Evolutionary conservation across 140 eudicot genomes (phyloP).

Genomic region (Flaveria floridana): DNA sequence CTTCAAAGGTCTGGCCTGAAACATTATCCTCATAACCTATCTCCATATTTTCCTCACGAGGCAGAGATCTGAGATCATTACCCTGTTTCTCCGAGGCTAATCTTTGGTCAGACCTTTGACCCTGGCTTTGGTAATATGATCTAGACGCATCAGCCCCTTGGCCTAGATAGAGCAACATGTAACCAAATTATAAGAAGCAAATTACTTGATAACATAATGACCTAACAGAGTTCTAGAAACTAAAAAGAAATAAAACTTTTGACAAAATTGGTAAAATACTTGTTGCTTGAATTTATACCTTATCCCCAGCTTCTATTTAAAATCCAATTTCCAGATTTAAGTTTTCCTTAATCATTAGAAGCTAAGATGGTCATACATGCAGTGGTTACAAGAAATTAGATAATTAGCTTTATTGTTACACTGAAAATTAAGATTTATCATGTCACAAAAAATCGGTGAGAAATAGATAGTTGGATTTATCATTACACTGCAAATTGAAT

Average conservation of each 20-base stretch:
- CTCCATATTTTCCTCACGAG: slow-evolving; percentile 70
- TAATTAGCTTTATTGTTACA: not conserved
- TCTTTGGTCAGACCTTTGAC: slow-evolving; percentile 63
- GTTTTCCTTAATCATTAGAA: not conserved
- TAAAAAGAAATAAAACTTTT: not conserved
- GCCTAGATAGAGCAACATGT: slow-evolving; percentile 39
- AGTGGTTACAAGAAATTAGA: not conserved
- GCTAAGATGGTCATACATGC: not conserved
- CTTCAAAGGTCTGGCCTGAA: slow-evolving; percentile 57
- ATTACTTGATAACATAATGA: slow-evolving; percentile 7
- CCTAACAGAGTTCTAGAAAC: slow-evolving; percentile 16
- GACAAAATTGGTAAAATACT: not conserved
- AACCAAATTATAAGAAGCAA: not conserved
- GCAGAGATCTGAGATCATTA: slow-evolving; percentile 59
- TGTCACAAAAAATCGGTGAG: not conserved
- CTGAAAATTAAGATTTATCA: not conserved
- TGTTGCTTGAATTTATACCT: too few species aligned
- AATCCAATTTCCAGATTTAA: not conserved
- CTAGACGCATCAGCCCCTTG: slow-evolving; percentile 65
- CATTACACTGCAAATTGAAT: too few species aligned
- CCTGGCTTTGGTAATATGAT: slow-evolving; percentile 65
- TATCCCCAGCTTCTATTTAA: not conserved
- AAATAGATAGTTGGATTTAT: too few species aligned
- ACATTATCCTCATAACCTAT: slow-evolving; percentile 65
- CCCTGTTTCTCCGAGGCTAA: slow-evolving; percentile 51